Conservation (phyloP, 108 stramenopile genomes). For the Chaetoceros tenuissimus region DNA sequence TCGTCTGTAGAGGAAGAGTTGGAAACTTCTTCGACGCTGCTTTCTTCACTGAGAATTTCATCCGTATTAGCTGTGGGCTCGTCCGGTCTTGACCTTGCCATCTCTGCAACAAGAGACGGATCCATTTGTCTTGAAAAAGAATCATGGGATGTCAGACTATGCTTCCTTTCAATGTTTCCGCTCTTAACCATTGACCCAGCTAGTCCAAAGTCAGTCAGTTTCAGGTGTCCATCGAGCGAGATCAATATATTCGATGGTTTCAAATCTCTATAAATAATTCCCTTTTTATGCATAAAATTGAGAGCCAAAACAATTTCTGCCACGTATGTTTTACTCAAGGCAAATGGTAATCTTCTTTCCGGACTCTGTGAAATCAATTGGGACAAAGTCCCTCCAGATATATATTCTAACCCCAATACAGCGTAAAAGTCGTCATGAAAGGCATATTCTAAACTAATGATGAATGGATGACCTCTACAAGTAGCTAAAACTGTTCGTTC, state of each 20-base stretch:
- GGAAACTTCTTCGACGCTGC: not conserved
- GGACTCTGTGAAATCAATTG: not conserved
- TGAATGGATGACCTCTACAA: slow-evolving; percentile 28
- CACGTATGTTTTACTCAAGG: slow-evolving; percentile 7
- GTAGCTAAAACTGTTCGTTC: slow-evolving; percentile 3
- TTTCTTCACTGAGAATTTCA: not conserved
- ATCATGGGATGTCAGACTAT: not conserved
- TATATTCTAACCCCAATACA: not conserved
- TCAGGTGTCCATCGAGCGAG: slow-evolving; percentile 31
- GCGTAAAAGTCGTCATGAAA: not conserved
- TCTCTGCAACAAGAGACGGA: not conserved
- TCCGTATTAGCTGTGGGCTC: not conserved
- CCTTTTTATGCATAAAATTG: slow-evolving; percentile 26
- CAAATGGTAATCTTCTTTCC: not conserved
- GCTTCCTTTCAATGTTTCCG: not conserved
- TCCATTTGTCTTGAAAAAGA: not conserved
- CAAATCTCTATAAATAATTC: slow-evolving; percentile 42
- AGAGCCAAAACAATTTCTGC: slow-evolving; percentile 20
- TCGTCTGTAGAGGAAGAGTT: not conserved
- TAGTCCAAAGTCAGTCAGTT: slow-evolving; percentile 73
- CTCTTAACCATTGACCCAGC: slow-evolving; percentile 5
- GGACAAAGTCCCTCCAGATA: not conserved
- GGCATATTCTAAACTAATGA: slow-evolving; percentile 20
- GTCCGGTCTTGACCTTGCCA: not conserved
- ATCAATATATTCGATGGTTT: slow-evolving; percentile 43